A percentile compares a stretch with the other conserved stretches of the same genome.
Evolutionary conservation across 805 yeast species (phyloP).

Genomic region (Candida saitoana): DNA sequence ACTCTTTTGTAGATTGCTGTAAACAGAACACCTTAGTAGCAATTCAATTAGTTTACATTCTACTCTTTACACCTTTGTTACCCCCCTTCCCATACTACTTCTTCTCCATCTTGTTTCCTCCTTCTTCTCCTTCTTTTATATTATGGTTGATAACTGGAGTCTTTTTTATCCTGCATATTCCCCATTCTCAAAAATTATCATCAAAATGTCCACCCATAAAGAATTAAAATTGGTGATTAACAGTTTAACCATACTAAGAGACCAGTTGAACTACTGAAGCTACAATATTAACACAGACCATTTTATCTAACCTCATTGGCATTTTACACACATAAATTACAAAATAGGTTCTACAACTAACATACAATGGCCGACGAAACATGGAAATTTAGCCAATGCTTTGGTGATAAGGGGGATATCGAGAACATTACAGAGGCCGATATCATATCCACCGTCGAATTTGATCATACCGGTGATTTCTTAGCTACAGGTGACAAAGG

Average conservation of each 20-base stretch:
- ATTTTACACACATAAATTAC: not conserved
- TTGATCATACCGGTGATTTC: slow-evolving; percentile 90
- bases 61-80: too few relatives aligned
- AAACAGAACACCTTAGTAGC: too few relatives aligned
- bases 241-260: not conserved
- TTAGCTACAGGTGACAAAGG: slow-evolving; percentile 98
- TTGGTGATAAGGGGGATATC: slow-evolving; percentile 97
- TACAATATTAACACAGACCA: not conserved
- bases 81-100: too few relatives aligned
- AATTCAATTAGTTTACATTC: too few relatives aligned
- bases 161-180: not conserved
- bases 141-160: not conserved
- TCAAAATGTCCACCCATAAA: not conserved
- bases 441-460: slow-evolving; percentile 94
- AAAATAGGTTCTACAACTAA: not conserved
- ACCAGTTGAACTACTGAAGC: not conserved
- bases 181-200: not conserved
- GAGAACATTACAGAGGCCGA: slow-evolving; percentile 96
- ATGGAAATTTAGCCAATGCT: slow-evolving; percentile 94
- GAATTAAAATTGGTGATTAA: not conserved
- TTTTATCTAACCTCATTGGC: not conserved
- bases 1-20: too few relatives aligned
- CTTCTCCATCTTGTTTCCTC: too few relatives aligned
- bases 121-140: not conserved
- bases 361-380: slow-evolving; percentile 23